Evolutionary conservation across 257 asterid species (phyloP), one percentile per base, ranked within the genome.

Genomic region (Solanum corneliomulleri): DNA sequence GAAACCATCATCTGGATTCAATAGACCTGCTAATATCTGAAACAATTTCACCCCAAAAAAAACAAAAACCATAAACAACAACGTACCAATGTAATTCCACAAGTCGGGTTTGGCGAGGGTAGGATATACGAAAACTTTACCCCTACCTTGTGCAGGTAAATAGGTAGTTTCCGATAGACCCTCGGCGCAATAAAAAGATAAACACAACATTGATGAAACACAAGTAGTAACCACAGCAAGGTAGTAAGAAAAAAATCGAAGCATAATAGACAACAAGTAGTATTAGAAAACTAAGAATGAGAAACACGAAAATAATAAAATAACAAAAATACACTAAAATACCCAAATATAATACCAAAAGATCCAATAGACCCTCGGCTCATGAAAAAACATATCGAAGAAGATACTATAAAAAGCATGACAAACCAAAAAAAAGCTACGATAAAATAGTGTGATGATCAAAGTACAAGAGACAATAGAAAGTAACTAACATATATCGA

Each of bases 21-120:
- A 68, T 20, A 97, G 88, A 78, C 99, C 99, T 18, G 98, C 98
- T 91, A 97, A 93, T 75, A 95, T 94, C 99, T 97, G 94, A 85
- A 77, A 13, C 72, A 66, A 33, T 35, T 47, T 33, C 76, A 89
- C 37, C 44, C 84, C 16, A 45, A 27, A 60, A 33, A 21, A 56
- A 56, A 56, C 64, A 56, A 56, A 56, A 89, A 21, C 83, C 84
- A 27, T 49, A 10, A 80, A 88, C 37, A 68, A 68, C 11, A 27
- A 68, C 13, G 31, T 15, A 70, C 42, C 1, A 29, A 13, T 68
- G 75, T 14, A 68, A 29, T 31, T 15, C 1, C 76, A 70, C 23
- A 33, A 70, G n/a, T 68, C 2, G n/a, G 13, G 6, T 27, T 9
- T 70, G 0, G 12, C 3, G 13, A 70, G 42, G n/a, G 0, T 70